Conservation (phyloP, 176 grass and related monocot species). For the Pontederia crassipes region DNA sequence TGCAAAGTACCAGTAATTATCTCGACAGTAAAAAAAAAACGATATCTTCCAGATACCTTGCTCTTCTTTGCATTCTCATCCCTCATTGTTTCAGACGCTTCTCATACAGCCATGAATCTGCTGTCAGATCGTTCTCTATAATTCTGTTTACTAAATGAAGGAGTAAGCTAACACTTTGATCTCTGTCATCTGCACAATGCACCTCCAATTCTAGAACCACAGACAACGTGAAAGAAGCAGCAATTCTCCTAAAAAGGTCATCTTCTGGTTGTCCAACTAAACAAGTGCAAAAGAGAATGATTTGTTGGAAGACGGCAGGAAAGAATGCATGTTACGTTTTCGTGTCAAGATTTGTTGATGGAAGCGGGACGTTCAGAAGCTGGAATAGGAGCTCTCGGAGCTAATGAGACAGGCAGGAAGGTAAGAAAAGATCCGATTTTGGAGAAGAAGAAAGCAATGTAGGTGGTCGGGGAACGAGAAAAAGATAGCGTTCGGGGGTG, state of each 20-base stretch:
- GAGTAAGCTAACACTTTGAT: too few species aligned
- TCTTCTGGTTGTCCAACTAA: too few species aligned
- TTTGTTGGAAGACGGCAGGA: too few species aligned
- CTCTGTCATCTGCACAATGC: too few species aligned
- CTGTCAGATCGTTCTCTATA: neutral
- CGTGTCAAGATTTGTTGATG: neutral
- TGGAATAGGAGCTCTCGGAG: neutral
- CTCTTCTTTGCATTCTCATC: conserved; percentile 81
- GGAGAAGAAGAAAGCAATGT: conserved; percentile 1
- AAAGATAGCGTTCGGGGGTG: neutral
- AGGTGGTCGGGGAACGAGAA: neutral
- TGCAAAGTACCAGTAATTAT: neutral
- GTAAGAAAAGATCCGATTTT: conserved; percentile 38
- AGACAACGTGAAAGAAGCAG: too few species aligned
- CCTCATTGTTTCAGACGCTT: conserved; percentile 60
- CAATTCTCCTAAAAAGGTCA: too few species aligned
- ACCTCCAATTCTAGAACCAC: too few species aligned
- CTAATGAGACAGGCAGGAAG: conserved; percentile 11
- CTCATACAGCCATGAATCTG: conserved; percentile 38
- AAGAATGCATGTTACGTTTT: too few species aligned
- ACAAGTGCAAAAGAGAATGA: too few species aligned
- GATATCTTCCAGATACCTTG: conserved; percentile 49
- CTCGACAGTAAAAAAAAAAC: neutral
- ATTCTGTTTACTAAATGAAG: too few species aligned
- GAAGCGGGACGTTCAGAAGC: conserved; percentile 9